Base-by-base conservation (phyloP, 2,329 filamentous ascomycete species). In the Alternaria metachromatica region DNA sequence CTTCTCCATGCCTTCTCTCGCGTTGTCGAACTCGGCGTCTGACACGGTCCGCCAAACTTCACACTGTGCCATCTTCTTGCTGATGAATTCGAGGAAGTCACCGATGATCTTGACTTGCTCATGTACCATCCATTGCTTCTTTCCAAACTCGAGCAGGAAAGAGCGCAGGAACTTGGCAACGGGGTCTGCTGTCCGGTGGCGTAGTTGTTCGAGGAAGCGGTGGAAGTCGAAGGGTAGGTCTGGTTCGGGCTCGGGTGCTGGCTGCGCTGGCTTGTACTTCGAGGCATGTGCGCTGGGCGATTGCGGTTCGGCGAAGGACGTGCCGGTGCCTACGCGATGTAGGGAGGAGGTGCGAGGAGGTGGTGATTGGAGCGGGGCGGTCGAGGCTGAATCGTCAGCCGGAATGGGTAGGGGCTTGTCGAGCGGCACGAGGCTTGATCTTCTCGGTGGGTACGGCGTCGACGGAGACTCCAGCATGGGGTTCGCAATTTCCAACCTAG, bases 121-220 rank as follows among this genome's bases (percentile, higher is more conserved):
- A 78, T 99, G 96, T 7, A 97, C 96, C 92, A 97, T 97, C 96
- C 96, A 99, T 80, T 98, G 96, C 71, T 94, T 93, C 83, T 98
- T 99, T 37, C 90, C 93, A 81, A 99, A 99, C 79, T 99, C 96
- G 53, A 89, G 89, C 28, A 99, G 83, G 74, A 99, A 99, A 0
- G 96, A 98, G 68, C 96, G 92, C 49, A 99, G 86, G 76, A 97
- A 99, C 68, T 95, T 92, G 6, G 96, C 96, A 3, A 99, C 95
- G 1, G 96, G 96, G 74, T 99, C 96, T n/a, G 96, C 96, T 62
- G 96, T 97, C 69, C 95, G 93, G 81, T 99, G 96, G 64, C 96
- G 91, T 30, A 99, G 85, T 80, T 99, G 96, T 79, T 98, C 96
- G 50, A 99, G 84, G 77, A 99, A 99, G 15, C 96, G 89, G 80